These are phyloP conservation scores for Persicaria tinctoria DNA, from an alignment of 148 eudicot genomes.

Conservation along the genomic window DNA sequence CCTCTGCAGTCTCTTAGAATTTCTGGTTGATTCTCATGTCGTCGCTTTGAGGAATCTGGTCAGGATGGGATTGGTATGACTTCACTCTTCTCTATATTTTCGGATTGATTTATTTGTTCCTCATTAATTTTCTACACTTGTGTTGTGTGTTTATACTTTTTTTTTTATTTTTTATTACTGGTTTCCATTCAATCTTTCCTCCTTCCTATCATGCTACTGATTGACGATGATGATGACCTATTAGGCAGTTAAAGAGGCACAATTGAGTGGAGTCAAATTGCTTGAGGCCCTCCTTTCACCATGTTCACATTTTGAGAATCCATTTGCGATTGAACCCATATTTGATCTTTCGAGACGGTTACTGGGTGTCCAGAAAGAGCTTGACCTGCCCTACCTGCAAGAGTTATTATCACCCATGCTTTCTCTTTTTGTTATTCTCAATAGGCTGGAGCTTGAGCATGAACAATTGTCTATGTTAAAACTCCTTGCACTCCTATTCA, in stretches of 20 bases:
- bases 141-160: background rate
- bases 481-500: constrained; percentile 44
- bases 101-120: background rate
- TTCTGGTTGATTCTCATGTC: constrained; percentile 50
- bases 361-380: constrained; percentile 58
- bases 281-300: constrained; percentile 47
- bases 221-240: constrained; percentile 14
- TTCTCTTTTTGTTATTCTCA: constrained; percentile 47
- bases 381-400: constrained; percentile 54
- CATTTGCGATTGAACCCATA: constrained; percentile 41
- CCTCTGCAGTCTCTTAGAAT: constrained; percentile 33
- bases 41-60: constrained; percentile 49
- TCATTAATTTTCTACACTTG: background rate
- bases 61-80: constrained; percentile 48
- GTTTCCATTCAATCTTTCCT: background rate
- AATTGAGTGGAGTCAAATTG: constrained; percentile 50
- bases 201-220: background rate
- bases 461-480: constrained; percentile 53
- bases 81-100: background rate
- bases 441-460: constrained; percentile 66
- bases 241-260: constrained; percentile 69
- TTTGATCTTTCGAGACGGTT: constrained; percentile 48
- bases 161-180: background rate
- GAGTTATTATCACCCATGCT: constrained; percentile 39
- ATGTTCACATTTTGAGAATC: constrained; percentile 30